Percentiles rank a stretch among this genome's conserved stretches.
Evolutionary conservation across 805 yeast genomes (phyloP).

Genomic region (Pichia exigua): DNA sequence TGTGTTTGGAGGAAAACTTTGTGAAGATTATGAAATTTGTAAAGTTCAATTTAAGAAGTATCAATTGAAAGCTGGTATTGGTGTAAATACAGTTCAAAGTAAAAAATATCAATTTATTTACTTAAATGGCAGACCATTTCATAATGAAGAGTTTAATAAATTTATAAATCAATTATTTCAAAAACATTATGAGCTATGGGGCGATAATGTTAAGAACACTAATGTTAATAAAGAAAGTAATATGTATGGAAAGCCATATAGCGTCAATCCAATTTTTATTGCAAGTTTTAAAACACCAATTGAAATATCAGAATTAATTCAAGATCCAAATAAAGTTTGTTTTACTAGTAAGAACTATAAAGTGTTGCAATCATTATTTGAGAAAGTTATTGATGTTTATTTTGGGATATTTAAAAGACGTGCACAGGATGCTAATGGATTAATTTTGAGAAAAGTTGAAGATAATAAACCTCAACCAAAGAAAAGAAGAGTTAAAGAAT

Average conservation of each 20-base stretch:
- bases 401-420: slow-evolving; percentile 8
- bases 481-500: not conserved
- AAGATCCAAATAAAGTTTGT: slow-evolving; percentile 33
- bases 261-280: slow-evolving; percentile 33
- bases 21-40: slow-evolving; percentile 21
- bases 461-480: not conserved
- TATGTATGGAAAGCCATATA: slow-evolving; percentile 28
- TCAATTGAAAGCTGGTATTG: slow-evolving; percentile 33
- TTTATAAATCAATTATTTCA: slow-evolving; percentile 22
- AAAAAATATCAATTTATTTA: slow-evolving; percentile 38
- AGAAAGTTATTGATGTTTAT: slow-evolving; percentile 26
- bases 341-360: slow-evolving; percentile 20
- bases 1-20: slow-evolving; percentile 26
- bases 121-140: slow-evolving; percentile 34
- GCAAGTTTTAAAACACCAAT: slow-evolving; percentile 20
- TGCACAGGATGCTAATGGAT: not conserved
- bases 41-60: slow-evolving; percentile 23
- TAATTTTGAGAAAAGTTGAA: not conserved
- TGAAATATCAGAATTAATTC: slow-evolving; percentile 31
- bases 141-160: slow-evolving; percentile 15
- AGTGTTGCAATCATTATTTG: slow-evolving; percentile 26
- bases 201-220: not conserved
- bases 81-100: slow-evolving; percentile 28
- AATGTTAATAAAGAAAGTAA: slow-evolving; percentile 8
- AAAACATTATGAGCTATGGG: slow-evolving; percentile 13